phyloP scores from a whole-genome alignment of 2,329 filamentous ascomycete genomes.

The Bipolaris zeicola region DNA sequence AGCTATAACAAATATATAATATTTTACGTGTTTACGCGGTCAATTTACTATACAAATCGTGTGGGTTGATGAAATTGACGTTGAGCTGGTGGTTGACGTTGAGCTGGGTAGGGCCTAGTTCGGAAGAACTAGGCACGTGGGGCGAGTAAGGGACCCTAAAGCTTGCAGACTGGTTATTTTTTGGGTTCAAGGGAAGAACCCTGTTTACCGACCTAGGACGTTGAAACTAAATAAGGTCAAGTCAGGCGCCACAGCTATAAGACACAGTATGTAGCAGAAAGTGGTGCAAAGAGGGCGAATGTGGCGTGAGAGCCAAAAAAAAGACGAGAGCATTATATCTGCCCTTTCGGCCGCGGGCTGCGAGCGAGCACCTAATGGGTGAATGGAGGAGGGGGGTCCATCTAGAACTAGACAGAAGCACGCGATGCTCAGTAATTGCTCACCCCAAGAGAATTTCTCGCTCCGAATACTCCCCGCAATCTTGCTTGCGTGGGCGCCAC shows the following conservation, averaged over 20 bases:
- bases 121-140: too few relatives aligned
- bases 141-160: conserved; percentile 12
- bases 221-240: conserved; percentile 1
- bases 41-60: too few relatives aligned
- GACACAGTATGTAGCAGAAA: conserved; percentile 5
- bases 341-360: conserved; percentile 15
- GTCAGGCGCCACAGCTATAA: neutral
- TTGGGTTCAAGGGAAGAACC: conserved; percentile 3
- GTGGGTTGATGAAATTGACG: too few relatives aligned
- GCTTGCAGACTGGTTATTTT: conserved; percentile 11
- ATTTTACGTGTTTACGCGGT: too few relatives aligned
- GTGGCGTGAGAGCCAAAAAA: conserved; percentile 4
- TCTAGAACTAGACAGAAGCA: conserved; percentile 12
- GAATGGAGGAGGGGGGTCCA: neutral
- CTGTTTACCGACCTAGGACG: neutral
- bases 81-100: too few relatives aligned
- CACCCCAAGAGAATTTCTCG: conserved; percentile 10
- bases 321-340: neutral
- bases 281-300: neutral
- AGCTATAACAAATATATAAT: too few relatives aligned
- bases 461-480: conserved; percentile 13
- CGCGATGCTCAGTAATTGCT: conserved; percentile 13
- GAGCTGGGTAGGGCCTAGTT: too few relatives aligned
- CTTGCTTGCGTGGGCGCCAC: conserved; percentile 11
- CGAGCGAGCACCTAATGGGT: neutral